Base-by-base conservation (phyloP, 495 filamentous ascomycete species). In the Chaetomidium leptoderma region DNA sequence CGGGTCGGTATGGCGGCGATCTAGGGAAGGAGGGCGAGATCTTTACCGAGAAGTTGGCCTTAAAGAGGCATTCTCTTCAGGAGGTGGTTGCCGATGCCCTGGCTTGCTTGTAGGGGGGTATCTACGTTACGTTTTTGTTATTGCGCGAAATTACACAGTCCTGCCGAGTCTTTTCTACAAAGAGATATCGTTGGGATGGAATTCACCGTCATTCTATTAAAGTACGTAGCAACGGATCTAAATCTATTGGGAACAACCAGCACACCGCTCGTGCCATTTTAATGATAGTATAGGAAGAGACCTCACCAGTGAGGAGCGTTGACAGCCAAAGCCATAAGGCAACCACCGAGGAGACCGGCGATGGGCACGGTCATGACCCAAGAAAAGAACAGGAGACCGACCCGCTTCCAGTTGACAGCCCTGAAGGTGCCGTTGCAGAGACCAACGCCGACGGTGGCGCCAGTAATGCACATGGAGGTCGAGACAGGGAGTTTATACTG, bases 391-490 rank as follows among this genome's bases (percentile, higher is more conserved):
- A 85, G 78, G 69, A 76, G 78, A 23, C 61, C 76, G 45, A 87
- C 74, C 72, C 79, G 79, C 33, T 77, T 73, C 76, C 77, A 87
- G 69, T 86, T 86, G 55, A 86, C 76, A 30, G 82, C 79, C 49
- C 74, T 76, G 63, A 76, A 70, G 44, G 78, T 78, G 44, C 79
- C 80, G 61, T 81, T 84, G 69, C 80, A 83, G 43, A 86, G 79
- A 43, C 81, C 84, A 30, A 87, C 84, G 48, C 83, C 83, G 53
- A 86, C 79, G 7, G 79, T 81, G 6, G 83, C 80, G 39, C 84
- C 83, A 4, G 80, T 80, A 60, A 86, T 82, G 65, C 83, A 85
- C 72, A 83, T 80, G 29, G 81, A 81, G 6, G 82, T 85, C 2
- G 80, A 83, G 19, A 85, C 77, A 8, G 82, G 82, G 13, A 84